Evolutionary conservation across 2,329 filamentous ascomycete genomes (phyloP), one percentile per base, ranked within the genome.

Genomic region (Claviceps africana): DNA sequence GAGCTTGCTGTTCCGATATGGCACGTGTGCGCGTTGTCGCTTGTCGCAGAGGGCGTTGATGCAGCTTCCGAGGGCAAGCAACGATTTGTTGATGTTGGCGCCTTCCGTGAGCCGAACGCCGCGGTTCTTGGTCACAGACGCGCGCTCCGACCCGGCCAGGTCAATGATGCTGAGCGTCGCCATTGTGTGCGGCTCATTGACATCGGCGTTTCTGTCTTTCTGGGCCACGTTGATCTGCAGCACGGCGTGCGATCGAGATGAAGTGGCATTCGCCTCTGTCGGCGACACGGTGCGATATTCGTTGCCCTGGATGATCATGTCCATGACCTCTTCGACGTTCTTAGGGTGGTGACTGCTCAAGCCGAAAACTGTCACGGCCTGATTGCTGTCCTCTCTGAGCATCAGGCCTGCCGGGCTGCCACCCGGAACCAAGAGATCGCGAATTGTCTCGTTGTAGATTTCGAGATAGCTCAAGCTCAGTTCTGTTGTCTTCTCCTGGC

Each of bases 401-500:
- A 93, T 95, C 57, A 98, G 70, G 3, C 88, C 86, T 58, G 82
- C 78, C 70, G 90, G 93, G 68, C 83, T 86, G 39, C 84, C 86
- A 25, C 85, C 85, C 0, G 88, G 85, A n/a, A 93, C 85, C 44
- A 98, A 75, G 62, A 98, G 72, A 70, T 98, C 93, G 50, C 93
- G 87, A 61, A 98, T 98, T 0, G 90, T 96, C 72, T 98, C 93
- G 65, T 98, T 98, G 76, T 98, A 98, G 57, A 98, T 98, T 65
- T 98, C 93, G 39, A 98, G 77, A 63, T 97, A 98, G 0, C 90
- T 96, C 17, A 98, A 79, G 0, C 90, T 88, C 51, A 98, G 75
- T 62, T 97, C 93, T 3, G 89, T 93, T 30, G 82, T 76, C 69
- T 96, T 97, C 55, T 95, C 89, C 53, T 86, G 82, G 56, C 83